Percentiles rank a stretch among this genome's conserved stretches.
Evolutionary conservation across 495 filamentous ascomycete species (phyloP).

Genomic region (Barbatosphaeria neglecta): DNA sequence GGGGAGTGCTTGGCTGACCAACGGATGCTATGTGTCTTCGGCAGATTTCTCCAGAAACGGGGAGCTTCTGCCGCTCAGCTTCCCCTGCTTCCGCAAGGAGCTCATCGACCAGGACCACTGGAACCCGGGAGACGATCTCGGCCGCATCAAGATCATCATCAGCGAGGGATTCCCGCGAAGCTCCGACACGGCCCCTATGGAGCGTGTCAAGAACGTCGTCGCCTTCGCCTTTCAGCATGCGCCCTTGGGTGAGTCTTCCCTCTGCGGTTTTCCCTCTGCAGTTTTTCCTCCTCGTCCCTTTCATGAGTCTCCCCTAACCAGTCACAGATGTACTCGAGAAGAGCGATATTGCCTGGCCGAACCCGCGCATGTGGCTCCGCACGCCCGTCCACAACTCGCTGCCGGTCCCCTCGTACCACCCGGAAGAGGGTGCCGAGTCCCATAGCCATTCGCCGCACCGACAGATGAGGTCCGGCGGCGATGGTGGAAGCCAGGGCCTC

Average conservation of each 20-base stretch:
- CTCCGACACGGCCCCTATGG: constrained; percentile 42
- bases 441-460: constrained; percentile 33
- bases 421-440: constrained; percentile 25
- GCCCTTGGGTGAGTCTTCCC: constrained; percentile 49
- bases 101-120: constrained; percentile 60
- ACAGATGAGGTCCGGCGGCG: not conserved
- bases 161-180: constrained; percentile 56
- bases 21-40: not conserved
- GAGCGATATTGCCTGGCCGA: constrained; percentile 75
- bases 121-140: constrained; percentile 58
- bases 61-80: constrained; percentile 52
- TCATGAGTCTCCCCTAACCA: not conserved
- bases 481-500: constrained; percentile 6
- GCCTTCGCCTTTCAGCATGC: constrained; percentile 82
- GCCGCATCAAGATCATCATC: constrained; percentile 68
- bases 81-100: constrained; percentile 63
- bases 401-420: constrained; percentile 27
- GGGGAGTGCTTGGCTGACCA: not conserved
- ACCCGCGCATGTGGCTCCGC: constrained; percentile 58
- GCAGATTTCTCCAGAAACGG: constrained; percentile 52
- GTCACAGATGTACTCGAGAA: constrained; percentile 58
- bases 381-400: constrained; percentile 20
- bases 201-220: constrained; percentile 61
- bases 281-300: not conserved
- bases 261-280: not conserved